Percentiles rank a stretch among this genome's conserved stretches.
Evolutionary conservation across 768 basidiomycete genomes (phyloP).

Genomic region (Suillus discolor): DNA sequence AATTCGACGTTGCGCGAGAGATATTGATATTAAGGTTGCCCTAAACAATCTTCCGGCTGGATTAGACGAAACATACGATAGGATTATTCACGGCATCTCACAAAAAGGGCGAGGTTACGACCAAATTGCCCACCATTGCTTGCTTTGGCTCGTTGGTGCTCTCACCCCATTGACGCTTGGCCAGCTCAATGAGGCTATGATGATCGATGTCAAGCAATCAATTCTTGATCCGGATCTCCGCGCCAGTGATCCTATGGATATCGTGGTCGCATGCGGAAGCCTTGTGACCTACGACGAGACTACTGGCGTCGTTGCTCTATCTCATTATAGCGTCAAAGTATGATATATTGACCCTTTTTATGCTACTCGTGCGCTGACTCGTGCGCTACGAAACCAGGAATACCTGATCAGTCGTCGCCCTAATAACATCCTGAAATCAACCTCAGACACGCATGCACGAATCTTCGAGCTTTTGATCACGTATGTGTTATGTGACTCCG

Average conservation of each 20-base stretch:
- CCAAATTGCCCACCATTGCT: neutral
- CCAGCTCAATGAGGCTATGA: slow-evolving; percentile 2
- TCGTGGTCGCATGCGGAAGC: neutral
- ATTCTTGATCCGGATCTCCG: neutral
- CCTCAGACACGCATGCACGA: neutral
- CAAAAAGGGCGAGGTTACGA: neutral
- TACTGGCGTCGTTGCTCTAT: neutral
- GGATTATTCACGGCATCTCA: slow-evolving; percentile 19
- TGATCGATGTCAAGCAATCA: neutral
- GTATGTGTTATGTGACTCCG: neutral
- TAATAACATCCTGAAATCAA: neutral
- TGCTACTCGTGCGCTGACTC: neutral
- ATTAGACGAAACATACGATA: slow-evolving; percentile 23
- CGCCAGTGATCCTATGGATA: neutral
- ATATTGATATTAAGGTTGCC: neutral
- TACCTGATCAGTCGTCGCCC: neutral
- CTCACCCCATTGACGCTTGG: neutral
- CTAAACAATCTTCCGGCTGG: slow-evolving; percentile 18
- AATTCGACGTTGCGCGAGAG: too few species aligned
- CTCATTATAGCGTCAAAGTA: slow-evolving; percentile 14
- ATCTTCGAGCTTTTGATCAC: neutral
- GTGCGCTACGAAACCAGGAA: neutral
- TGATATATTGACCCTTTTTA: neutral
- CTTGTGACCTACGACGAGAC: slow-evolving; percentile 4
- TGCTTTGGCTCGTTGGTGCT: neutral